Evolutionary conservation across 176 grass and related monocot species (phyloP), one percentile per base, ranked within the genome.

Genomic region (Aegilops speltoides): DNA sequence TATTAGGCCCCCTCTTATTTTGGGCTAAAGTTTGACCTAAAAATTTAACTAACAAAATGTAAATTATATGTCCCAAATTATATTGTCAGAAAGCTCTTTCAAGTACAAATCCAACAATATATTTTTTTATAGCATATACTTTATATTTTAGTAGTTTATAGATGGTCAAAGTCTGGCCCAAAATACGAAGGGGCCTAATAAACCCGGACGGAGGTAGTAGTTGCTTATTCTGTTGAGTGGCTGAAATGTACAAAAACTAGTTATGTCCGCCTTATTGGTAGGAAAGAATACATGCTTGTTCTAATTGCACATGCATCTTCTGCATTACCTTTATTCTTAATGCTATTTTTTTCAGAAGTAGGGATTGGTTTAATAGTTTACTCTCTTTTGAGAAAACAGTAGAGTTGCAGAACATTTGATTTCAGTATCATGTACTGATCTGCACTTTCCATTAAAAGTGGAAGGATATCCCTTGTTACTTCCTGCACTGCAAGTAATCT

Each of bases 381-480:
- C 28, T 34, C 38, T 75, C 6, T 64, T 45, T 26, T 74, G 10
- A 32, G 70, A 84, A 75, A 32, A 64, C 28, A 12, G 4, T 76
- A 33, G 43, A 68, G 64, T 81, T 81, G 41, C 54, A 46, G 37
- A 43, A 68, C 64, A 54, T 54, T 54, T 54, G 6, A 17, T 77
- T 26, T 85, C 5, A 57, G 15, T 77, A 26, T 85, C 14, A 68
- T 78, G 19, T 31, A 76, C 17, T 85, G 22, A 4, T 25, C 6
- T 45, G 1, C 15, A 76, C 68, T 76, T 13, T 32, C 26, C 37
- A 75, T 76, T 29, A 54, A 54, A 10, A 33, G 57, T 33, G 36
- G 59, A 60, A 87, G 43, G 9, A 68, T 82, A 67, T 59, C 32
- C 86, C 67, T 92, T 45, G 25, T 14, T 79, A 82, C 80, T 57